Conservation (phyloP, 148 eudicot genomes). For the Rhododendron williamsianum region DNA sequence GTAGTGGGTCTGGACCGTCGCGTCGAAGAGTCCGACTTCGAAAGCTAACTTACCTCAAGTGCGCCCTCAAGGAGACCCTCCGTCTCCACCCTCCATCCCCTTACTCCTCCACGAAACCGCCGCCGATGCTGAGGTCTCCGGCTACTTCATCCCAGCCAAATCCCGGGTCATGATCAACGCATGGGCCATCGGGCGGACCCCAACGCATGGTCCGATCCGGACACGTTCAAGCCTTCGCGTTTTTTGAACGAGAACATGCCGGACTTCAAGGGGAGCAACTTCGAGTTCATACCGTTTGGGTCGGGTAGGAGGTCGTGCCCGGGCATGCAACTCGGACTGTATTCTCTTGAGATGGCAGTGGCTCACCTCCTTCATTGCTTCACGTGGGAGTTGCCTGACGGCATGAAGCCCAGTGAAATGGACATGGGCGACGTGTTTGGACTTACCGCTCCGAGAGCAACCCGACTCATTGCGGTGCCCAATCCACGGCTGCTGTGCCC, state of each 20-base stretch:
- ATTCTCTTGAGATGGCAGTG: constrained; percentile 63
- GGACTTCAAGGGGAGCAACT: constrained; percentile 58
- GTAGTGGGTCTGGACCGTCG: constrained; percentile 45
- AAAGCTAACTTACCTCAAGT: constrained; percentile 52
- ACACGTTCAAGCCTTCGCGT: constrained; percentile 39
- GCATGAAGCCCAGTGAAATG: constrained; percentile 61
- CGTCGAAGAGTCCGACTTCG: constrained; percentile 61
- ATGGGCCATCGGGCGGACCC: constrained; percentile 59
- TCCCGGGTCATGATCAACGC: constrained; percentile 56
- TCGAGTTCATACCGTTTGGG: constrained; percentile 70
- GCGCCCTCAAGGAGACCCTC: constrained; percentile 55
- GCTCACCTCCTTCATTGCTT: constrained; percentile 56
- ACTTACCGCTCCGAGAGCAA: constrained; percentile 63
- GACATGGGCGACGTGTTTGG: constrained; percentile 58
- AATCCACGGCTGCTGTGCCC: constrained; percentile 44
- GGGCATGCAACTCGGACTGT: constrained; percentile 69
- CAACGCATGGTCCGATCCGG: constrained; percentile 45
- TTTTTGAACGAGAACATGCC: constrained; percentile 47
- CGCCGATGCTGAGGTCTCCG: constrained; percentile 37
- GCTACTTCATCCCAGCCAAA: constrained; percentile 44
- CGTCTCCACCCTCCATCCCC: constrained; percentile 73
- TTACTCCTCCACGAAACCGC: constrained; percentile 68
- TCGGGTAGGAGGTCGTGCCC: constrained; percentile 81
- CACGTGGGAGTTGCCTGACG: constrained; percentile 64
- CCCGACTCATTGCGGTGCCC: constrained; percentile 56